Evolutionary conservation across 805 yeast species (phyloP).

Genomic region (Cephaloascus fragrans): DNA sequence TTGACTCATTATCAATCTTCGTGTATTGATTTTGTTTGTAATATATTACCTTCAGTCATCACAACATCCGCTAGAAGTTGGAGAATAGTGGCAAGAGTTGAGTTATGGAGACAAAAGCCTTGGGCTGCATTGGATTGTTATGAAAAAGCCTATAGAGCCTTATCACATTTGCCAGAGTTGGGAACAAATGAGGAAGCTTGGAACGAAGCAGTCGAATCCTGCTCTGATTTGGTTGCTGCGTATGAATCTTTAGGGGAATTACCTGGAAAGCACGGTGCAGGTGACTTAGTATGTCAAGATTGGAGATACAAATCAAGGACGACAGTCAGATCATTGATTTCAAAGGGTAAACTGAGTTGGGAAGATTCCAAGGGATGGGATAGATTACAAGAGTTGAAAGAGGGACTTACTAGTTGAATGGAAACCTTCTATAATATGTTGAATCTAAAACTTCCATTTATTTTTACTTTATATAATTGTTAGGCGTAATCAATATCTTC

Average conservation of each 20-base stretch:
- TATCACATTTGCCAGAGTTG: constrained; percentile 54
- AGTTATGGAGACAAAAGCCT: constrained; percentile 77
- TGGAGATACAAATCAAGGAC: constrained; percentile 83
- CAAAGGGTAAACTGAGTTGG: constrained; percentile 75
- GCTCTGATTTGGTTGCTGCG: constrained; percentile 73
- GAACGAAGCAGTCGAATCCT: constrained; percentile 72
- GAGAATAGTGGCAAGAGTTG: constrained; percentile 79
- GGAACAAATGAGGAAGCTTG: constrained; percentile 53
- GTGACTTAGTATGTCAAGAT: constrained; percentile 79
- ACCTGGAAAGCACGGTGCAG: constrained; percentile 72
- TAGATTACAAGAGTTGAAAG: constrained; percentile 42
- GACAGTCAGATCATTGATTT: constrained; percentile 61
- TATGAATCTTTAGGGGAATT: constrained; percentile 82
- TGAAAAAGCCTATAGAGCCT: constrained; percentile 78
- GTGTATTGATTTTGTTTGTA: constrained; percentile 65
- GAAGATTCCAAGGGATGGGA: constrained; percentile 75
- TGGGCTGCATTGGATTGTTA: constrained; percentile 82
- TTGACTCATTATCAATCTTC: constrained; percentile 55
- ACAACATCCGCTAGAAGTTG: constrained; percentile 64
- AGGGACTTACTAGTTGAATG: constrained; percentile 23
- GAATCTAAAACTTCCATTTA: no score
- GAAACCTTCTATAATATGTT: no score
- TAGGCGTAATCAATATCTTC: no score
- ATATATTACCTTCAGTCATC: constrained; percentile 56
- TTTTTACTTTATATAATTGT: no score